Evolutionary conservation across 129 eudicot genomes (phyloP), one percentile per base, ranked within the genome.

Genomic region (Ambrosia trifida): DNA sequence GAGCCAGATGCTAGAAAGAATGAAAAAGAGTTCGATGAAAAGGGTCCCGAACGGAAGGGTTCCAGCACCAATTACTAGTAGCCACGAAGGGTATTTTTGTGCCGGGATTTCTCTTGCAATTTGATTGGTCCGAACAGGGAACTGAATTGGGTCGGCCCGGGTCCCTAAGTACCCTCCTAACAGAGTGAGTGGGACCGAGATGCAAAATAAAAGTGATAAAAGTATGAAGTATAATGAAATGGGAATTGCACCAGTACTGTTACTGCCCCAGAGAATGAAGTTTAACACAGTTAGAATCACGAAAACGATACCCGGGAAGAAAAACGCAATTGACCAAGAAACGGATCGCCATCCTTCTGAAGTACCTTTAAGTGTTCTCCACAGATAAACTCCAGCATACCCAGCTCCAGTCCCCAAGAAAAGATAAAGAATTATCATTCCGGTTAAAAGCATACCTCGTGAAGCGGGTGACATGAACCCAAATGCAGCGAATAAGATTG

Each of bases 381-480:
- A 86, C 6, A 83, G 57, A 43, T 83, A 83, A 9, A 86, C 88
- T 24, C 88, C 88, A 33, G 83, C 86, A 78, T 83, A 86, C 19
- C 91, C 91, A 40, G 91, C 91, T 20, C 73, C 85, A 9, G 79
- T 81, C 72, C 91, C 91, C 69, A 86, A 76, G 70, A 86, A 81
- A 64, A 86, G 88, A 72, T 86, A 86, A 33, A 86, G 84, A 12
- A 86, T 70, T 68, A 86, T 86, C 91, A 86, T 86, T 61, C 91
- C 91, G 0, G 91, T 86, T 17, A 86, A 77, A 28, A 86, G 79
- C 91, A 86, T 86, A 3, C 91, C 91, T 33, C 88, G 84, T 62
- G 91, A 86, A 71, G 91, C 91, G 8, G 91, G 91, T 63, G 91
- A 86, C 88, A 86, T 86, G 79, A 86, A 86, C 40, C 91, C 91